Percentiles rank a stretch among this genome's conserved stretches.
These are phyloP conservation scores for Silene conica DNA, from an alignment of 148 eudicot species.

Conservation along the genomic window DNA sequence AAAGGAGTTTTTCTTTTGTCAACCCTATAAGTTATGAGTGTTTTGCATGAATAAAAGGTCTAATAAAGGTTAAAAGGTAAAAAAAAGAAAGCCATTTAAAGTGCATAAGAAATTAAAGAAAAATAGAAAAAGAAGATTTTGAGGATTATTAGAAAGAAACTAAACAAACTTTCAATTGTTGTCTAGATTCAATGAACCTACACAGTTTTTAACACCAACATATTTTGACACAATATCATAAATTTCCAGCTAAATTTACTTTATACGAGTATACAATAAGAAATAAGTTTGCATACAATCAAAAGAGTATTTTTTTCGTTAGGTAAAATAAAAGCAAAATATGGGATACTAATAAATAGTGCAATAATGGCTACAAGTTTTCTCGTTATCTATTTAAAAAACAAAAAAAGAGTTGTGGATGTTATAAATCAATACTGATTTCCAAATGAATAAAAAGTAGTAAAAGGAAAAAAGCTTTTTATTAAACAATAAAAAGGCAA, in stretches of 20 bases:
- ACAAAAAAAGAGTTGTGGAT: too few relatives aligned
- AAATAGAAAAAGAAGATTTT: not conserved
- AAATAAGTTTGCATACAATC: too few relatives aligned
- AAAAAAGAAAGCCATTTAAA: not conserved
- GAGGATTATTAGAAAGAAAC: not conserved
- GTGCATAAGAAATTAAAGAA: not conserved
- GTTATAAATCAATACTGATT: too few relatives aligned
- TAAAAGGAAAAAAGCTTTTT: too few relatives aligned
- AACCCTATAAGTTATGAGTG: not conserved
- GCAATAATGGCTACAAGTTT: too few relatives aligned
- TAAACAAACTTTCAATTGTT: not conserved
- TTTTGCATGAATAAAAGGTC: not conserved
- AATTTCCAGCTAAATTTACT: not conserved
- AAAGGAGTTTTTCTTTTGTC: not conserved
- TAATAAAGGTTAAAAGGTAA: not conserved
- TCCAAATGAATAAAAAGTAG: too few relatives aligned
- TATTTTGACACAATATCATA: not conserved
- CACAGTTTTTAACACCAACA: not conserved
- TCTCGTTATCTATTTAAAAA: too few relatives aligned
- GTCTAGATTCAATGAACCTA: slow-evolving; percentile 4
- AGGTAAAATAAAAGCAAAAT: too few relatives aligned
- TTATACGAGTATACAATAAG: too few relatives aligned
- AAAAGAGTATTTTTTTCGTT: too few relatives aligned
- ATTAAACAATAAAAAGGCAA: too few relatives aligned
- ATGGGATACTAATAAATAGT: too few relatives aligned